Percentiles rank a stretch among this genome's conserved stretches.
These are phyloP conservation scores for Aspergillus taichungensis DNA, from an alignment of 495 filamentous ascomycete species.

Conservation along the genomic window DNA sequence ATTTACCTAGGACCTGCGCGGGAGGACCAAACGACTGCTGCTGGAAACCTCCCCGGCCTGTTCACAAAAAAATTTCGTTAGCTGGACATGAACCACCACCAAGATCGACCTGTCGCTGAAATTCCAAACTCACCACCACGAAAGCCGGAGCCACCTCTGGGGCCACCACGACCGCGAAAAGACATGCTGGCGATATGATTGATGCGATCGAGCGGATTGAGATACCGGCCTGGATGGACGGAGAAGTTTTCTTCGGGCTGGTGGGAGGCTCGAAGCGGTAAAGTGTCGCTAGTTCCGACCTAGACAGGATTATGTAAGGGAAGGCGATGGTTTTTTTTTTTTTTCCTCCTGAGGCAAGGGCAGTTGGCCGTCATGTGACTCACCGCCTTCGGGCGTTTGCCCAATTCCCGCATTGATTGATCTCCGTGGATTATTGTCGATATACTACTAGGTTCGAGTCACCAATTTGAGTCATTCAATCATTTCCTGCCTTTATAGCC, in stretches of 20 bases:
- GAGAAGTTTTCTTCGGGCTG: slow-evolving; percentile 40
- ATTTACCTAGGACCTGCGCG: slow-evolving; percentile 53
- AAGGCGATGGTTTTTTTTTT: too few relatives aligned
- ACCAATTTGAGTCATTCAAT: slow-evolving; percentile 5
- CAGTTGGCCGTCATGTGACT: slow-evolving; percentile 32
- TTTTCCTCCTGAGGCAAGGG: slow-evolving; percentile 14
- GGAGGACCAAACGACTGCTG: slow-evolving; percentile 56
- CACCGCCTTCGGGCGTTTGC: slow-evolving; percentile 27
- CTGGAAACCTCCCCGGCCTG: slow-evolving; percentile 56
- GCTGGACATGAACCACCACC: slow-evolving; percentile 8
- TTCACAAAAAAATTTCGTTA: slow-evolving; percentile 34
- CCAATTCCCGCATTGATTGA: slow-evolving; percentile 11
- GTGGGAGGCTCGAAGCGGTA: slow-evolving; percentile 42
- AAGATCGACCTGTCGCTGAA: background rate
- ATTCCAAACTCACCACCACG: slow-evolving; percentile 30
- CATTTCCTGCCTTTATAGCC: slow-evolving; percentile 3
- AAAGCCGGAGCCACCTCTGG: slow-evolving; percentile 39
- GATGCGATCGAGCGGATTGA: slow-evolving; percentile 10
- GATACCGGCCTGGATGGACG: slow-evolving; percentile 15
- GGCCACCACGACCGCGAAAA: slow-evolving; percentile 43
- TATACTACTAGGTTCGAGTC: slow-evolving; percentile 12
- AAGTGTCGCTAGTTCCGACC: slow-evolving; percentile 33
- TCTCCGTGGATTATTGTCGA: slow-evolving; percentile 5
- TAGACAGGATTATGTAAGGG: too few relatives aligned
- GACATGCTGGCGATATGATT: slow-evolving; percentile 37